Base-by-base conservation (phyloP, 1,139 yeast species). In the Wickerhamomyces sp. region DNA sequence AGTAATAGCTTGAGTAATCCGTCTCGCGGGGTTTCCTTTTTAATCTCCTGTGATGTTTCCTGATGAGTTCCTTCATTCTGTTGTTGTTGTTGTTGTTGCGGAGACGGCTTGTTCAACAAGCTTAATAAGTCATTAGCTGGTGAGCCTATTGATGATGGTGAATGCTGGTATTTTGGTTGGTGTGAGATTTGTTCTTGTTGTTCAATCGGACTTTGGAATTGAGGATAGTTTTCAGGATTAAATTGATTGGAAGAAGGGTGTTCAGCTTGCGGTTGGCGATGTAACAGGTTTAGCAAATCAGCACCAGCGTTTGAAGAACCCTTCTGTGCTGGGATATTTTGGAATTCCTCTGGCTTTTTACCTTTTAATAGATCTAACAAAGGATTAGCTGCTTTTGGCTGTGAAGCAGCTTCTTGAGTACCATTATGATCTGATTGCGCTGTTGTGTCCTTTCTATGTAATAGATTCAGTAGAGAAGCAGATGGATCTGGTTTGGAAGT, bases 121-220 rank as follows among this genome's bases (percentile, higher is more conserved):
- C 24, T 45, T 40, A 52, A 28, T 17, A 52, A 33, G 17, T 52
- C 54, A 18, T 40, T 39, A 10, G 56, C 53, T n/a, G 49, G 47
- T 4, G 47, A 27, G 0, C 50, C 47, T 3, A 41, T 24, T 5
- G 35, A 25, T 10, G 27, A 7, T 24, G 27, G 27, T 12, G 27
- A 13, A 10, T 24, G 27, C 13, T 24, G 27, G 13, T 12, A 24
- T 12, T 24, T 6, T 7, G 8, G 7, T n/a, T n/a, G n/a, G n/a
- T n/a, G n/a, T n/a, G n/a, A n/a, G n/a, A n/a, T n/a, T n/a, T n/a
- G n/a, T n/a, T n/a, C n/a, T n/a, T n/a, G n/a, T 42, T 36, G 12
- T 45, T 41, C 14, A 12, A 33, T 18, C 16, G 28, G n/a, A 10
- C 38, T 24, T 29, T 40, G 26, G 19, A 21, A 18, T 20, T n/a